Conservation (phyloP, 2,329 filamentous ascomycete species). For the Eutypella sp. region DNA sequence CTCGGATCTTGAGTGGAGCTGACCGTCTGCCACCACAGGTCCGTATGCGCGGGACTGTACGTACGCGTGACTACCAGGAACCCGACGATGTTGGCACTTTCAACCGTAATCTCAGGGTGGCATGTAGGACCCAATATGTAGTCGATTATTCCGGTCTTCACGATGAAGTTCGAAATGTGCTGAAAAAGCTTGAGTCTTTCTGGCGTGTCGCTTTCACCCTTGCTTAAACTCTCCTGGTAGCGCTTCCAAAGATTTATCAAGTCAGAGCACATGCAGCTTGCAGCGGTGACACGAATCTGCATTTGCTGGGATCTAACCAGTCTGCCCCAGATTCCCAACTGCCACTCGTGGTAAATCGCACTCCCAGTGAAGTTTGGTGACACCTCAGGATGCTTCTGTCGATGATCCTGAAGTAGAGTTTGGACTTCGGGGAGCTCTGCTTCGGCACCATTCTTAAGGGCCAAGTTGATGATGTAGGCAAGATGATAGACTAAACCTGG, state of each 20-base stretch:
- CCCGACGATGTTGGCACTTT: slow-evolving; percentile 78
- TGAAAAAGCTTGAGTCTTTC: slow-evolving; percentile 43
- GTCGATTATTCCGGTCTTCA: slow-evolving; percentile 66
- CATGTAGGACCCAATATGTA: slow-evolving; percentile 89
- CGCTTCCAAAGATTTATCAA: slow-evolving; percentile 63
- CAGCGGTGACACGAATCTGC: slow-evolving; percentile 78
- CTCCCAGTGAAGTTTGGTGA: slow-evolving; percentile 36
- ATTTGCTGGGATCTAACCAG: slow-evolving; percentile 82
- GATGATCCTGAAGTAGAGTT: slow-evolving; percentile 28
- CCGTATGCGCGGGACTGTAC: slow-evolving; percentile 67
- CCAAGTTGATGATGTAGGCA: slow-evolving; percentile 30
- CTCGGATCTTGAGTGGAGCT: slow-evolving; percentile 77
- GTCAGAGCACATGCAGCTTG: slow-evolving; percentile 66
- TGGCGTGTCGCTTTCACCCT: slow-evolving; percentile 29
- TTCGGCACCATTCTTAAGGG: slow-evolving; percentile 34
- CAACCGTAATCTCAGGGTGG: slow-evolving; percentile 81
- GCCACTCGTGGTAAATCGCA: slow-evolving; percentile 60
- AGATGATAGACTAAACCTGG: slow-evolving; percentile 34
- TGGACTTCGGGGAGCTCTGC: slow-evolving; percentile 31
- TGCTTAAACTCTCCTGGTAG: slow-evolving; percentile 41
- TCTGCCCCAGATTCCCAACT: slow-evolving; percentile 61
- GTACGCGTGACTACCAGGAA: slow-evolving; percentile 77
- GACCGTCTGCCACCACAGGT: slow-evolving; percentile 80
- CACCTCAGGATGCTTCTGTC: slow-evolving; percentile 32
- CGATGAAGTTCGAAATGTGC: slow-evolving; percentile 65